Conservation (phyloP, 768 basidiomycete genomes). For the Mycena floridula region DNA sequence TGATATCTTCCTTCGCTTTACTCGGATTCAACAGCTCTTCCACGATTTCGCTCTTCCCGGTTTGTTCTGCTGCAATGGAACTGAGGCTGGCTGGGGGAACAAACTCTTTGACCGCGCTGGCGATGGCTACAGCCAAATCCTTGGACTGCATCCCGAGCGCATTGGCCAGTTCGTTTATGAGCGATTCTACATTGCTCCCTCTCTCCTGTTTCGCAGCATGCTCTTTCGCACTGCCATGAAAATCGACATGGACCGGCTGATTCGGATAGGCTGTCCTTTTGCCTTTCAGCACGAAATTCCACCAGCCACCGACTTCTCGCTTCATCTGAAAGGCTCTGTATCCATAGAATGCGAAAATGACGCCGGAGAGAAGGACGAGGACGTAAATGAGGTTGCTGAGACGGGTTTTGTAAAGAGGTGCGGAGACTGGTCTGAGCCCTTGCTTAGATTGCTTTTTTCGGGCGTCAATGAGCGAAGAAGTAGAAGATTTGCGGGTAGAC, state of each 20-base stretch:
- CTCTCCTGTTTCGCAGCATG: constrained; percentile 2
- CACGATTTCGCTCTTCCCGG: constrained; percentile 30
- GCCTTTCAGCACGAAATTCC: constrained; percentile 42
- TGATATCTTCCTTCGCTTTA: constrained; percentile 11
- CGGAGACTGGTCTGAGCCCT: constrained; percentile 23
- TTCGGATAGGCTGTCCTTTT: constrained; percentile 1
- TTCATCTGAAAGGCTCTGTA: constrained; percentile 45
- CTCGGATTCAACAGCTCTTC: constrained; percentile 27
- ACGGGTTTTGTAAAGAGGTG: constrained; percentile 38
- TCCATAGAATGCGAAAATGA: constrained; percentile 44
- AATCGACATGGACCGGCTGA: not conserved
- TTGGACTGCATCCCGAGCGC: constrained; percentile 56
- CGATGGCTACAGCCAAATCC: constrained; percentile 61
- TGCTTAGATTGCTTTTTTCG: too few species aligned
- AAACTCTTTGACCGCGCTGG: constrained; percentile 48
- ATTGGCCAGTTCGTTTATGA: constrained; percentile 53
- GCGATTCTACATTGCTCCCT: constrained; percentile 41
- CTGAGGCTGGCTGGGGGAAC: constrained; percentile 58
- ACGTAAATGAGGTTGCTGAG: constrained; percentile 45
- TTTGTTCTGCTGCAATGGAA: constrained; percentile 44
- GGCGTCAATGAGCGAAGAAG: too few species aligned
- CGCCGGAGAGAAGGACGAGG: constrained; percentile 31
- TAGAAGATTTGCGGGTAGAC: too few species aligned
- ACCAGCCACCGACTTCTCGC: constrained; percentile 54
- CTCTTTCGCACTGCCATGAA: constrained; percentile 1